phyloP scores from a whole-genome alignment of 2,329 filamentous ascomycete genomes.

The Hortaea werneckii region DNA sequence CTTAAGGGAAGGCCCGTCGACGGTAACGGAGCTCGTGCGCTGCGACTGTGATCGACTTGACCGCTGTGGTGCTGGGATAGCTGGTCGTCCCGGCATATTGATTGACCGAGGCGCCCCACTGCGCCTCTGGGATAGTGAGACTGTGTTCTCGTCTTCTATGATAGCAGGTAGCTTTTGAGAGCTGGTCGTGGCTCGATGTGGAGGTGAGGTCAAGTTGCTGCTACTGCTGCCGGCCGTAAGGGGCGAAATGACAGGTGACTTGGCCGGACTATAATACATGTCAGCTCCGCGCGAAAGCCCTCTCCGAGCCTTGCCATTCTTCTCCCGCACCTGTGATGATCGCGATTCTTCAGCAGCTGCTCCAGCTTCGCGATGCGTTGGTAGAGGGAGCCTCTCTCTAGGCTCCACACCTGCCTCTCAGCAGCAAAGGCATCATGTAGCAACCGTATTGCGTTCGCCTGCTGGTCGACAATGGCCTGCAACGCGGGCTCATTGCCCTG shows the following conservation, averaged over 20 bases:
- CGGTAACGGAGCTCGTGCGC: slow-evolving; percentile 9
- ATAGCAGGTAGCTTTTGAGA: slow-evolving; percentile 21
- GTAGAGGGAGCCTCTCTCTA: slow-evolving; percentile 23
- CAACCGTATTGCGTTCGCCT: slow-evolving; percentile 21
- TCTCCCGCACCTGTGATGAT: slow-evolving; percentile 23
- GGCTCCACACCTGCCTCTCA: slow-evolving; percentile 24
- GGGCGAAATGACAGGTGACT: slow-evolving; percentile 24
- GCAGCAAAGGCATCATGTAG: slow-evolving; percentile 26
- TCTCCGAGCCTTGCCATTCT: too few relatives aligned
- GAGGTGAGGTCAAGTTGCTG: slow-evolving; percentile 11
- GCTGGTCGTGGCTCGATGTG: slow-evolving; percentile 9
- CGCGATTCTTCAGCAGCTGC: slow-evolving; percentile 21
- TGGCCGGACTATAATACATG: slow-evolving; percentile 21
- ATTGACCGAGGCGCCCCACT: slow-evolving; percentile 18
- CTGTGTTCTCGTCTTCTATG: slow-evolving; percentile 23
- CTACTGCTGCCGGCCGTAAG: slow-evolving; percentile 4
- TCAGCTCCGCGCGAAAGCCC: too few relatives aligned
- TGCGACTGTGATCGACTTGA: neutral
- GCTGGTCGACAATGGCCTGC: slow-evolving; percentile 26
- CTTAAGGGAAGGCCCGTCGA: slow-evolving; percentile 13
- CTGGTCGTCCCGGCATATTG: slow-evolving; percentile 10
- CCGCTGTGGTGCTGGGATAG: slow-evolving; percentile 3
- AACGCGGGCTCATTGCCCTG: slow-evolving; percentile 13
- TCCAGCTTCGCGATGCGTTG: slow-evolving; percentile 26
- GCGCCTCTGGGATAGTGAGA: slow-evolving; percentile 14